These are phyloP conservation scores for Fraxinus albicans DNA, from an alignment of 305 asterid genomes.

Conservation along the genomic window DNA sequence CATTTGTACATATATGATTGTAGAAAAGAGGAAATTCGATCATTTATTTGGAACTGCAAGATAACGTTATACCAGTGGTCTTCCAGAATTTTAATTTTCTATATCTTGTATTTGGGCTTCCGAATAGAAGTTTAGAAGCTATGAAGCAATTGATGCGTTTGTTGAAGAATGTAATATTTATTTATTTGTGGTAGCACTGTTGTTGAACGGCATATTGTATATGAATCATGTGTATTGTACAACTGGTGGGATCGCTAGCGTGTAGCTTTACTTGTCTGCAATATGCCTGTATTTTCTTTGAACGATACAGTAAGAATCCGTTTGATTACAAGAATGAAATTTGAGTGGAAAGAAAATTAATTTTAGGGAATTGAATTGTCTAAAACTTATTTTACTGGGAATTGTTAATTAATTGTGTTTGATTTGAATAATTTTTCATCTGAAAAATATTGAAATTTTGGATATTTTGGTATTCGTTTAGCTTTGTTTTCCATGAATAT, in stretches of 20 bases:
- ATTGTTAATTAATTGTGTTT: too few relatives aligned
- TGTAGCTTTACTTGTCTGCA: not conserved
- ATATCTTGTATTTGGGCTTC: not conserved
- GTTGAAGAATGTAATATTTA: constrained; percentile 12
- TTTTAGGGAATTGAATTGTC: too few relatives aligned
- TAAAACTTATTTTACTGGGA: too few relatives aligned
- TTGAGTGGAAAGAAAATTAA: too few relatives aligned
- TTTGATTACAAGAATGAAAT: too few relatives aligned
- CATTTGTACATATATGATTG: constrained; percentile 24
- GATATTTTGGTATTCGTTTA: too few relatives aligned
- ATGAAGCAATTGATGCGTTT: constrained; percentile 28
- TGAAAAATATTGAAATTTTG: too few relatives aligned
- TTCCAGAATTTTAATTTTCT: not conserved
- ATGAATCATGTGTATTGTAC: constrained; percentile 25
- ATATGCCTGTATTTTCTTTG: not conserved
- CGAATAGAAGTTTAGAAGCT: not conserved
- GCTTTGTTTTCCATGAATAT: too few relatives aligned
- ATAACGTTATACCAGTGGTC: not conserved
- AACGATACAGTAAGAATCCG: not conserved
- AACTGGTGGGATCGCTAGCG: not conserved
- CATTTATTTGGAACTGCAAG: constrained; percentile 16
- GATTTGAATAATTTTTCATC: too few relatives aligned
- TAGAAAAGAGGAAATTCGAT: not conserved
- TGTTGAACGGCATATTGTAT: constrained; percentile 29
- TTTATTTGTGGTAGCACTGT: not conserved